These are phyloP conservation scores for Nannizziopsis arthrosporioides DNA, from an alignment of 2,329 filamentous ascomycete genomes.

Conservation along the genomic window DNA sequence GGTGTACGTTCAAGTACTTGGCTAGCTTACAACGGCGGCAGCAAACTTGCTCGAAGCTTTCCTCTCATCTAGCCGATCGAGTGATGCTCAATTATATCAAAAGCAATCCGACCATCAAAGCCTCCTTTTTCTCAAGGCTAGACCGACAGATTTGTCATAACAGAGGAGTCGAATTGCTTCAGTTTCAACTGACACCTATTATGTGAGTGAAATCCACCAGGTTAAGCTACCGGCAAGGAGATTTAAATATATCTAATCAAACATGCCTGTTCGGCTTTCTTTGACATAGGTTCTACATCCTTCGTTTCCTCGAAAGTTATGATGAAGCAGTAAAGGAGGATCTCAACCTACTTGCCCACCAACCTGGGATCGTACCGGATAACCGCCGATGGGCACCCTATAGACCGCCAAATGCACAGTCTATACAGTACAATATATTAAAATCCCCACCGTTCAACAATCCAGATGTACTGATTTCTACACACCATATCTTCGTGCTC, in stretches of 20 bases:
- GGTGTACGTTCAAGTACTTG: constrained; percentile 34
- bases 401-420: constrained; percentile 28
- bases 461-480: constrained; percentile 29
- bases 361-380: constrained; percentile 29
- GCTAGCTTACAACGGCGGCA: constrained; percentile 29
- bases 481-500: constrained; percentile 33
- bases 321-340: constrained; percentile 28
- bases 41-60: constrained; percentile 29
- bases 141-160: constrained; percentile 27
- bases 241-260: constrained; percentile 1
- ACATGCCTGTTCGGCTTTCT: neutral
- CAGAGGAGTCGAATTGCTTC: constrained; percentile 24
- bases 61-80: constrained; percentile 33
- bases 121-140: constrained; percentile 24
- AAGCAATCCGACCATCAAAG: constrained; percentile 23
- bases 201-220: constrained; percentile 22
- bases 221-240: neutral
- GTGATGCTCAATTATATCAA: constrained; percentile 31
- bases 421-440: constrained; percentile 29
- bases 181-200: constrained; percentile 32
- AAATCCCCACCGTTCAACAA: constrained; percentile 32
- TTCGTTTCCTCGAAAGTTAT: constrained; percentile 35
- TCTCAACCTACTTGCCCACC: constrained; percentile 27
- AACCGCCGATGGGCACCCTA: constrained; percentile 27
- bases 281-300: constrained; percentile 28